These are phyloP conservation scores for Paracoccidioides lutzii DNA, from an alignment of 2,329 filamentous ascomycete species.

Conservation along the genomic window DNA sequence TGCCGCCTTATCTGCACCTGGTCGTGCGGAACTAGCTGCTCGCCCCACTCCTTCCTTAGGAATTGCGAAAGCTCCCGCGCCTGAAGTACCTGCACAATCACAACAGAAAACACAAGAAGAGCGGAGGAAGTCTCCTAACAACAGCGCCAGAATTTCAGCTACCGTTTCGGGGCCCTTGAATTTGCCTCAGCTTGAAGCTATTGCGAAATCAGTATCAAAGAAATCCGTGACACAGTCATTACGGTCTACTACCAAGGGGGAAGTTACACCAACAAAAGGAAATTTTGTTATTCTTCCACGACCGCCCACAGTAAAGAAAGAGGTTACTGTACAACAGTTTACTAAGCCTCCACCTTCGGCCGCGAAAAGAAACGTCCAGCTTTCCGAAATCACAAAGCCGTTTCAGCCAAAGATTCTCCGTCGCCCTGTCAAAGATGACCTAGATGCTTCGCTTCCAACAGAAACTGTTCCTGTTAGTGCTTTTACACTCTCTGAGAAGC, in stretches of 20 bases:
- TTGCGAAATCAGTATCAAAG: conserved; percentile 18
- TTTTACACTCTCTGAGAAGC: conserved; percentile 12
- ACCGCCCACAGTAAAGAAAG: not conserved
- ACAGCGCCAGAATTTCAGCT: conserved; percentile 19
- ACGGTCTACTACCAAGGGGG: not conserved
- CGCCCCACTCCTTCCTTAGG: conserved; percentile 25
- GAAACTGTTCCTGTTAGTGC: conserved; percentile 16
- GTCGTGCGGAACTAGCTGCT: conserved; percentile 35
- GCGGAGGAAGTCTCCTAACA: conserved; percentile 7
- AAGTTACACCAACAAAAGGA: conserved; percentile 2
- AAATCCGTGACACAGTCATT: conserved; percentile 5
- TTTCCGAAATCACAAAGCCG: conserved; percentile 28
- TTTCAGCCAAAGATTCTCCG: conserved; percentile 44
- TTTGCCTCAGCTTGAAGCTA: conserved; percentile 27
- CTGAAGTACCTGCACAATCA: not conserved
- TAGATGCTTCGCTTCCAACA: conserved; percentile 19
- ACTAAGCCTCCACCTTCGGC: not conserved
- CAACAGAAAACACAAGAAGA: conserved; percentile 7
- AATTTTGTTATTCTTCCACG: conserved; percentile 4
- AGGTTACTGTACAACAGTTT: not conserved
- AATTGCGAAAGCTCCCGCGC: not conserved
- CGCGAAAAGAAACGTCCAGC: conserved; percentile 13
- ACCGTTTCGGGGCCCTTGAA: conserved; percentile 30
- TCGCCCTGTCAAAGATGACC: conserved; percentile 32
- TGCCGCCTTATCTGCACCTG: conserved; percentile 14